phyloP scores from a whole-genome alignment of 2,329 filamentous ascomycete genomes.

The Hypoxylon sp. region DNA sequence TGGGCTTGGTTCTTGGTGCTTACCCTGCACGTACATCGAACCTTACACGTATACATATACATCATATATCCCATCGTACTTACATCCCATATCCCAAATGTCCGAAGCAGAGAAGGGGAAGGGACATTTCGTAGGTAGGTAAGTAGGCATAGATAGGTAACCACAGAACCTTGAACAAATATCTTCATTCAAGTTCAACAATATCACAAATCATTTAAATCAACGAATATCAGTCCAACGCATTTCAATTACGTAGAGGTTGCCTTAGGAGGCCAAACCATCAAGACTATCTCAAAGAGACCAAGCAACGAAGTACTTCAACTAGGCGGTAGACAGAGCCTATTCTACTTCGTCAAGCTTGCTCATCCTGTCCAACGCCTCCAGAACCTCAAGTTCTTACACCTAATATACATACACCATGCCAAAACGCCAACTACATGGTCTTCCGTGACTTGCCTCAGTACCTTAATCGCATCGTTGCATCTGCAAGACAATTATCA shows the following conservation, averaged over 20 bases:
- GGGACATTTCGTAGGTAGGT: neutral
- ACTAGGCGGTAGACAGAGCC: neutral
- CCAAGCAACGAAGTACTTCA: neutral
- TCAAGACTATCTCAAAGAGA: neutral
- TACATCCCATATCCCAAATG: too few relatives aligned
- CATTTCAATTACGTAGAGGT: neutral
- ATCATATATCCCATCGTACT: too few relatives aligned
- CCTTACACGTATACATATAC: too few relatives aligned
- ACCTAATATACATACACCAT: neutral
- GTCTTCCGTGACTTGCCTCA: slow-evolving; percentile 3
- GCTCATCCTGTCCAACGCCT: neutral
- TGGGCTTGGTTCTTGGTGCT: neutral
- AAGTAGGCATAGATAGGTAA: neutral
- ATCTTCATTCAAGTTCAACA: neutral
- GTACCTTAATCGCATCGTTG: slow-evolving; percentile 1
- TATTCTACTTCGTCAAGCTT: neutral
- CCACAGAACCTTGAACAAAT: neutral
- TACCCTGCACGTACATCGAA: neutral
- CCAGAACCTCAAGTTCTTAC: neutral
- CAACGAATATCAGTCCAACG: neutral
- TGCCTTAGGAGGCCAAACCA: neutral
- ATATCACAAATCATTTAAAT: neutral
- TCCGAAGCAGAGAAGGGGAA: too few relatives aligned
- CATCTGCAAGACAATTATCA: slow-evolving; percentile 4
- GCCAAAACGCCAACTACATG: slow-evolving; percentile 21